These are phyloP conservation scores for Heritiera littoralis DNA, from an alignment of 345 rosid species.

Conservation along the genomic window DNA sequence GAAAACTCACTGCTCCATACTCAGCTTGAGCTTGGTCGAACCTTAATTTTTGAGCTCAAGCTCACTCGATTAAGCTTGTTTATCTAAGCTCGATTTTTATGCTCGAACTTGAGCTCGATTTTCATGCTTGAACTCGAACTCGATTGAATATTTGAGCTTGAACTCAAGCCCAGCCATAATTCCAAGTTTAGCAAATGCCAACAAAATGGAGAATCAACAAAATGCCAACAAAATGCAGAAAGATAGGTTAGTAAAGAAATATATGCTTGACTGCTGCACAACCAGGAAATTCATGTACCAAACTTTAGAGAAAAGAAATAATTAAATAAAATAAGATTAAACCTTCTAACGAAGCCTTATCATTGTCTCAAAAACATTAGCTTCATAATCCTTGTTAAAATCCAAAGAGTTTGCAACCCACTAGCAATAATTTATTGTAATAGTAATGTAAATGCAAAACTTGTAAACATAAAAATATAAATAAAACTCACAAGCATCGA, in stretches of 20 bases:
- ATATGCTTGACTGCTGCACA: not conserved
- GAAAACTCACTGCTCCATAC: too few species aligned
- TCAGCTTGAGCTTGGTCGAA: too few species aligned
- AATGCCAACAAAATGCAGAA: slow-evolving; percentile 3
- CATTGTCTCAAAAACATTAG: slow-evolving; percentile 98
- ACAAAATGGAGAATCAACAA: not conserved
- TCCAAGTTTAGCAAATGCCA: slow-evolving; percentile 35
- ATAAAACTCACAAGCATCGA: not conserved
- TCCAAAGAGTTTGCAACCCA: slow-evolving; percentile 95
- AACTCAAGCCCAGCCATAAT: slow-evolving; percentile 88
- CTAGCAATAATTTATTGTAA: slow-evolving; percentile 41
- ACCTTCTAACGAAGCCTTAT: slow-evolving; percentile 92
- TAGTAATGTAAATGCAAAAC: not conserved
- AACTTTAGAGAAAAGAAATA: slow-evolving; percentile 12
- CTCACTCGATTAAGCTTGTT: too few species aligned
- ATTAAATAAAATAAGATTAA: slow-evolving; percentile 53
- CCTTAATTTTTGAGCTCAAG: too few species aligned
- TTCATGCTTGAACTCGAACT: too few species aligned
- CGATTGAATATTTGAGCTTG: too few species aligned
- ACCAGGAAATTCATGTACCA: not conserved
- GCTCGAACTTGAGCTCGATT: too few species aligned
- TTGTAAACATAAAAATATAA: not conserved
- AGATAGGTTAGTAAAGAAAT: not conserved
- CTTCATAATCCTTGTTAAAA: slow-evolving; percentile 88
- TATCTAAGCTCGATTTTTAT: too few species aligned